These are phyloP conservation scores for Rhododendron henanense DNA, from an alignment of 148 eudicot genomes.

Conservation along the genomic window DNA sequence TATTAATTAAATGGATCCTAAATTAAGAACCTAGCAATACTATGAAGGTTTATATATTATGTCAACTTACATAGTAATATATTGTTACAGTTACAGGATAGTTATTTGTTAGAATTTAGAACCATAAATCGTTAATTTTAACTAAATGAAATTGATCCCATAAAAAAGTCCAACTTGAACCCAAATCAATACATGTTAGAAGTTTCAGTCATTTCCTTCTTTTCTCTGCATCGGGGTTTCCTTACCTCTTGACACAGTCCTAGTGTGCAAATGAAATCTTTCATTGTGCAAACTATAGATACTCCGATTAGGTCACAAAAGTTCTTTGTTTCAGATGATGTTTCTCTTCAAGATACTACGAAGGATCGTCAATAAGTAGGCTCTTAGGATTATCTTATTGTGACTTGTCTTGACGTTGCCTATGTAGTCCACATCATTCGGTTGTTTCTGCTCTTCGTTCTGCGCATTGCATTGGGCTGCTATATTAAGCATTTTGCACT, in stretches of 20 bases:
- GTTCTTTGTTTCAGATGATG: background rate
- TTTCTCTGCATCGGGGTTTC: background rate
- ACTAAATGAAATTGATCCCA: no score
- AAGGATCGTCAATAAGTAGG: background rate
- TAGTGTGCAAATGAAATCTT: background rate
- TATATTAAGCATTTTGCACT: background rate
- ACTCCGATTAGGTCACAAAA: background rate
- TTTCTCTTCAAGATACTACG: background rate
- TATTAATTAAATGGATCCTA: no score
- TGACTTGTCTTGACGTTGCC: background rate
- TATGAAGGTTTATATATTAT: no score
- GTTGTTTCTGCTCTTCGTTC: no score
- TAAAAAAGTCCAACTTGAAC: no score
- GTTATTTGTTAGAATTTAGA: no score
- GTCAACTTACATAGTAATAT: no score
- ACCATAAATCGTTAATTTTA: no score
- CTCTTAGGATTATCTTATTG: background rate
- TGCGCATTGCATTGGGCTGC: no score
- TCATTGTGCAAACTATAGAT: background rate
- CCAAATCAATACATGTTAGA: no score
- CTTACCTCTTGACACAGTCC: background rate
- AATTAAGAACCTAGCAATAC: no score
- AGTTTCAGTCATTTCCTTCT: background rate
- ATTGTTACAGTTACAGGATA: no score
- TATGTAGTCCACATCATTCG: background rate